Conservation (phyloP, 2,329 filamentous ascomycete species). For the Thielaviopsis punctulata region DNA sequence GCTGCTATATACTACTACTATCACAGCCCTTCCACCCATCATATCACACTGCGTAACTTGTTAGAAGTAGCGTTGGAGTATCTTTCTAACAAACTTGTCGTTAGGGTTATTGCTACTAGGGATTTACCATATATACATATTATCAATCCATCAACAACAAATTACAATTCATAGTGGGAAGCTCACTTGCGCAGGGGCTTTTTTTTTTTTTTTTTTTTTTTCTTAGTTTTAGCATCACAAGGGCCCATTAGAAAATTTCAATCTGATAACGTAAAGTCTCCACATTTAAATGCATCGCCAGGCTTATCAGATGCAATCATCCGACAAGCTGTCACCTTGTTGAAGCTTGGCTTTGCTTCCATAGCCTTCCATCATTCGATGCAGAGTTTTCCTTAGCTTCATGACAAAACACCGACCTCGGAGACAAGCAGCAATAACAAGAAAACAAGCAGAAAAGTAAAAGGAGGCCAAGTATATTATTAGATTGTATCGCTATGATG, state of each 20-base stretch:
- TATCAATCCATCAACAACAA: too few species aligned
- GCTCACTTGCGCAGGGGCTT: neutral
- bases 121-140: too few species aligned
- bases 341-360: neutral
- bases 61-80: too few species aligned
- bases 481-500: neutral
- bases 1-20: too few species aligned
- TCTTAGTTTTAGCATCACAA: neutral
- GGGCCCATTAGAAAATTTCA: neutral
- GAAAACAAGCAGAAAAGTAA: neutral
- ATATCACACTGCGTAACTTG: too few species aligned
- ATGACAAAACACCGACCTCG: neutral
- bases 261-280: neutral
- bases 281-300: neutral
- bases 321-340: neutral
- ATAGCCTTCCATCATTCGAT: neutral
- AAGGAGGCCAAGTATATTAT: constrained; percentile 1
- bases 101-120: too few species aligned
- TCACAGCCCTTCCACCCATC: too few species aligned
- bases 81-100: too few species aligned
- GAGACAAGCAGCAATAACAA: neutral
- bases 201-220: neutral
- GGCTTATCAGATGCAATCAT: neutral
- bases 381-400: neutral
- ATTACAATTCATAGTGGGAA: too few species aligned